Percentiles rank a stretch among this genome's conserved stretches.
Conservation (phyloP, 164 flowering plant species). For the Cinnamomum micranthum region DNA sequence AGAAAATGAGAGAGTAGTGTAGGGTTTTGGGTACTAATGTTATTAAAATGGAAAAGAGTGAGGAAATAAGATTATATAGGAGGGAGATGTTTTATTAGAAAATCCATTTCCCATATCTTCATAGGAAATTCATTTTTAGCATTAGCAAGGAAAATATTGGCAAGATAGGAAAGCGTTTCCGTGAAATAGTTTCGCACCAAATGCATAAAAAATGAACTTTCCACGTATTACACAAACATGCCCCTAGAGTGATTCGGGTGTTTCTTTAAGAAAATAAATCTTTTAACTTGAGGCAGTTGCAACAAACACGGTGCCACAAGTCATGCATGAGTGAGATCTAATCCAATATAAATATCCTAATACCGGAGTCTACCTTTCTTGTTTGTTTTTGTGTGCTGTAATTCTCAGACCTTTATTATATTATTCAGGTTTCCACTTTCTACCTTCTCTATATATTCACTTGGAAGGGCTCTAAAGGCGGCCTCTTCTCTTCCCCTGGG, state of each 20-base stretch:
- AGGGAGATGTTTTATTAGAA: too few species aligned
- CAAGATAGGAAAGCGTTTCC: too few species aligned
- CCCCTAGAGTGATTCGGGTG: not conserved
- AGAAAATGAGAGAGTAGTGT: too few species aligned
- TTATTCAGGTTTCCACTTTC: not conserved
- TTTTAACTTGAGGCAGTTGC: slow-evolving; percentile 13
- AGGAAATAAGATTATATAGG: too few species aligned
- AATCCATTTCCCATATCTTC: too few species aligned
- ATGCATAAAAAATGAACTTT: too few species aligned
- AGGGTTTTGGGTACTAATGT: too few species aligned
- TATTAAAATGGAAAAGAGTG: too few species aligned
- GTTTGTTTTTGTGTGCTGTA: slow-evolving; percentile 11
- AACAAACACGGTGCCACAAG: slow-evolving; percentile 31
- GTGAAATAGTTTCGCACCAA: too few species aligned
- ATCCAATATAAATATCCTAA: slow-evolving; percentile 20
- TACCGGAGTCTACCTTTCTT: slow-evolving; percentile 19
- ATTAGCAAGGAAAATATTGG: too few species aligned
- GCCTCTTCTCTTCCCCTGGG: not conserved
- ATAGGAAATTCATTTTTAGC: too few species aligned
- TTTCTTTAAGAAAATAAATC: not conserved
- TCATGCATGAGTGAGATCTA: slow-evolving; percentile 7
- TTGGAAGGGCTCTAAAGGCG: not conserved
- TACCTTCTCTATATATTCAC: not conserved
- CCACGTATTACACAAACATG: not conserved
- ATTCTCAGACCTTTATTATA: not conserved